Percentiles rank a stretch among this genome's conserved stretches.
These are phyloP conservation scores for Cucumis cinereus DNA, from an alignment of 306 rosid species.

Conservation along the genomic window DNA sequence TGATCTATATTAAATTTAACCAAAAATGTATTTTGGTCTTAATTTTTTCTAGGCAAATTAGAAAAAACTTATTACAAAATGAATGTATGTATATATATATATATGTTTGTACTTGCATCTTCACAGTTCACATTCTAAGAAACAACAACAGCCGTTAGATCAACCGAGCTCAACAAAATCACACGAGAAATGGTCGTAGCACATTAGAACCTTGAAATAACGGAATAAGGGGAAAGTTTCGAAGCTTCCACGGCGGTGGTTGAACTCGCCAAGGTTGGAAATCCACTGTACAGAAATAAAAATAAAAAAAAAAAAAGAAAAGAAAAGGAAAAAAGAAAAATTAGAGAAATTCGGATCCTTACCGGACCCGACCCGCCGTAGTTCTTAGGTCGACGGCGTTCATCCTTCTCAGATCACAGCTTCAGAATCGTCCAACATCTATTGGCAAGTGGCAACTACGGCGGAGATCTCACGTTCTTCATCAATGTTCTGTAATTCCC, in stretches of 20 bases:
- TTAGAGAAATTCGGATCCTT: not conserved
- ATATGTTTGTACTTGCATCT: not conserved
- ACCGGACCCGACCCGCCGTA: not conserved
- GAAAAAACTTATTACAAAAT: too few relatives aligned
- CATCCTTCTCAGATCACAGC: not conserved
- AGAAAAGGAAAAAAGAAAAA: not conserved
- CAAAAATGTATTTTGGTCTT: too few relatives aligned
- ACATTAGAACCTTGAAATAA: not conserved
- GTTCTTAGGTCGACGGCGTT: not conserved
- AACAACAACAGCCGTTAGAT: not conserved
- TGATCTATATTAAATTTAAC: too few relatives aligned
- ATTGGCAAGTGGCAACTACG: not conserved
- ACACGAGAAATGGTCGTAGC: not conserved
- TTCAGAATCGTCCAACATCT: not conserved
- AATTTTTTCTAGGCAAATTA: too few relatives aligned
- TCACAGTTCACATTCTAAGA: not conserved
- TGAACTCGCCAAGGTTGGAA: not conserved
- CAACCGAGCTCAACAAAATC: not conserved
- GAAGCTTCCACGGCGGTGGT: not conserved
- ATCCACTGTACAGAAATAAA: not conserved
- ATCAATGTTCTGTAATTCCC: conserved; percentile 1
- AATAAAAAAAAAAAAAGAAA: too few relatives aligned
- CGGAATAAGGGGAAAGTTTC: not conserved
- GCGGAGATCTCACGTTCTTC: not conserved
- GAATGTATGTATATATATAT: too few relatives aligned